A percentile compares a stretch with the other conserved stretches of the same genome.
phyloP scores from a whole-genome alignment of 257 asterid species.

The Petunia axillaris region DNA sequence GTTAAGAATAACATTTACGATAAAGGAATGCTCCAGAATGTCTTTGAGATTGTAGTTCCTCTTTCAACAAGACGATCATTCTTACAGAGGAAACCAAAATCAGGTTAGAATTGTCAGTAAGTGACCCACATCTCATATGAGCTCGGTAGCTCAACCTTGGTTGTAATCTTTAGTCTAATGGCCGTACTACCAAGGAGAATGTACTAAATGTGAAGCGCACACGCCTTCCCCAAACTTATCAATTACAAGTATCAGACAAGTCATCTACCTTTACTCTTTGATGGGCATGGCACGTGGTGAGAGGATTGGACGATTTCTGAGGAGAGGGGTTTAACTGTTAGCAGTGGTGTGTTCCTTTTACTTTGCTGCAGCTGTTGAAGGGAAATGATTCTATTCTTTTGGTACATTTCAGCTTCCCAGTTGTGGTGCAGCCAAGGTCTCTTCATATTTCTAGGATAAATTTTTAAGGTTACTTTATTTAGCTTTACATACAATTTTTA shows the following conservation, averaged over 20 bases:
- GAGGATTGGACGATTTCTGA: background rate
- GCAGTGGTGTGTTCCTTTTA: background rate
- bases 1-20: slow-evolving; percentile 73
- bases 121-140: slow-evolving; percentile 24
- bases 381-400: background rate
- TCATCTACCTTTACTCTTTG: slow-evolving; percentile 20
- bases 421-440: slow-evolving; percentile 12
- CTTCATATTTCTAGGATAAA: background rate
- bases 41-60: slow-evolving; percentile 66
- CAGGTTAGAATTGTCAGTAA: slow-evolving; percentile 45
- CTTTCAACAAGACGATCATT: slow-evolving; percentile 73
- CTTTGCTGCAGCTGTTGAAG: background rate
- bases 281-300: background rate
- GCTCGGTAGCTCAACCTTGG: slow-evolving; percentile 17
- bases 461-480: background rate
- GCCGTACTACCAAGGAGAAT: slow-evolving; percentile 17
- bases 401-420: background rate
- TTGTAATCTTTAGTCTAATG: slow-evolving; percentile 28
- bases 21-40: slow-evolving; percentile 64
- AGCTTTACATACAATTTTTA: background rate
- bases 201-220: slow-evolving; percentile 21
- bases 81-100: slow-evolving; percentile 54
- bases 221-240: background rate
- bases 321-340: background rate
- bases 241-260: background rate